A percentile compares a stretch with the other conserved stretches of the same genome.
phyloP scores from a whole-genome alignment of 345 rosid genomes.

The Hibiscus mutabilis region DNA sequence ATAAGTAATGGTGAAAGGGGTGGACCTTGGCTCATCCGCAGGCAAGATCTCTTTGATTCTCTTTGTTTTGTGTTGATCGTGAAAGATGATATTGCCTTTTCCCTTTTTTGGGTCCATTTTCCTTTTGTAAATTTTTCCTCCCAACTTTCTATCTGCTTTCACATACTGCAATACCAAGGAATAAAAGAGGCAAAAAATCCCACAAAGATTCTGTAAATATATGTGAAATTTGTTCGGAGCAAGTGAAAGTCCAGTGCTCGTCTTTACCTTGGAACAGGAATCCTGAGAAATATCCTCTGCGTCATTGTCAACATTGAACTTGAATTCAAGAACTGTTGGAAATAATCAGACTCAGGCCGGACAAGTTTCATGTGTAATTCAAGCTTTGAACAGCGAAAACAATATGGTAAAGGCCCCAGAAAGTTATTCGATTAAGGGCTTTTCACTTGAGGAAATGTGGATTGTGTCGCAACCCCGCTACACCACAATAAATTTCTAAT shows the following conservation, averaged over 20 bases:
- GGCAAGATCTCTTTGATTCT: constrained; percentile 59
- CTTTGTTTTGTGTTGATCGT: constrained; percentile 37
- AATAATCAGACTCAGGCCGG: background rate
- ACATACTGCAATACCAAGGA: constrained; percentile 19
- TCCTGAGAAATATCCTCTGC: constrained; percentile 17
- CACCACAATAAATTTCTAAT: no score
- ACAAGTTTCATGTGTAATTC: background rate
- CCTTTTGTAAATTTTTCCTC: background rate
- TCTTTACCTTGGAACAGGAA: constrained; percentile 20
- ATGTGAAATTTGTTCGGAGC: constrained; percentile 6
- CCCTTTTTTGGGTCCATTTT: constrained; percentile 45
- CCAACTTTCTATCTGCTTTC: constrained; percentile 3
- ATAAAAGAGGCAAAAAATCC: constrained; percentile 13
- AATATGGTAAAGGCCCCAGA: no score
- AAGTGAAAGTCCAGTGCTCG: constrained; percentile 7
- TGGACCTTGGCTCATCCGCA: constrained; percentile 44
- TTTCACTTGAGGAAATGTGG: no score
- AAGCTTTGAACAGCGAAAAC: background rate
- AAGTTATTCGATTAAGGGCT: no score
- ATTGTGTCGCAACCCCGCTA: no score
- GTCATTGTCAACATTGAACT: background rate
- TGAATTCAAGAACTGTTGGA: background rate
- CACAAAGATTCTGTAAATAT: constrained; percentile 24
- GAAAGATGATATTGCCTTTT: constrained; percentile 42
- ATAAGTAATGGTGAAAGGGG: constrained; percentile 21